These are phyloP conservation scores for Coemansia sp. DNA, from an alignment of 192 early-diverging fungal species.

Conservation along the genomic window DNA sequence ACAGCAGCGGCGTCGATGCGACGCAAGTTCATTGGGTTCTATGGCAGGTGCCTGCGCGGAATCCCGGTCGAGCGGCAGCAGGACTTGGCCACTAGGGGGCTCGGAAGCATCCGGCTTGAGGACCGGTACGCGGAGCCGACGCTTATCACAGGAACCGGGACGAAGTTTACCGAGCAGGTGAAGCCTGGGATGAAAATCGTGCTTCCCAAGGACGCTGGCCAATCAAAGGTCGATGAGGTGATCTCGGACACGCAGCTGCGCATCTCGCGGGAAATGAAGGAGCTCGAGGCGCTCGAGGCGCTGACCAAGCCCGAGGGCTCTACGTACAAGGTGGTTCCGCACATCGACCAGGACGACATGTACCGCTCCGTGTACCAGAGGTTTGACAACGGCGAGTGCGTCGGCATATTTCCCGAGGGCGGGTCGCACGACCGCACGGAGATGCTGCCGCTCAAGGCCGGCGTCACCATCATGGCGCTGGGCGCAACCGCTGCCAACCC, in stretches of 20 bases:
- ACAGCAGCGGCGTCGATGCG: slow-evolving; percentile 89
- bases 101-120: slow-evolving; percentile 67
- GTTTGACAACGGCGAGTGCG: slow-evolving; percentile 69
- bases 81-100: slow-evolving; percentile 76
- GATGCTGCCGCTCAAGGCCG: slow-evolving; percentile 94
- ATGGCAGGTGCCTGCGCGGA: slow-evolving; percentile 72
- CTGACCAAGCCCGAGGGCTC: slow-evolving; percentile 62
- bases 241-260: slow-evolving; percentile 79
- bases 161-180: slow-evolving; percentile 68
- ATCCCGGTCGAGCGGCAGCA: slow-evolving; percentile 94
- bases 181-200: slow-evolving; percentile 63
- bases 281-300: slow-evolving; percentile 62
- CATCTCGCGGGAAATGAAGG: slow-evolving; percentile 77
- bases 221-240: slow-evolving; percentile 72
- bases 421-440: slow-evolving; percentile 96
- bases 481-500: slow-evolving; percentile 87
- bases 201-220: slow-evolving; percentile 62
- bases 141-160: slow-evolving; percentile 69
- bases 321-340: slow-evolving; percentile 70
- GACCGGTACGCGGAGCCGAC: slow-evolving; percentile 68
- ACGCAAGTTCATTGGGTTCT: slow-evolving; percentile 76
- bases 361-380: slow-evolving; percentile 81
- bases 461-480: slow-evolving; percentile 82
- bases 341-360: slow-evolving; percentile 87
- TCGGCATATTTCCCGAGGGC: slow-evolving; percentile 98